These are phyloP conservation scores for Pouteria campechiana DNA, from an alignment of 179 eudicot genomes.

Conservation along the genomic window DNA sequence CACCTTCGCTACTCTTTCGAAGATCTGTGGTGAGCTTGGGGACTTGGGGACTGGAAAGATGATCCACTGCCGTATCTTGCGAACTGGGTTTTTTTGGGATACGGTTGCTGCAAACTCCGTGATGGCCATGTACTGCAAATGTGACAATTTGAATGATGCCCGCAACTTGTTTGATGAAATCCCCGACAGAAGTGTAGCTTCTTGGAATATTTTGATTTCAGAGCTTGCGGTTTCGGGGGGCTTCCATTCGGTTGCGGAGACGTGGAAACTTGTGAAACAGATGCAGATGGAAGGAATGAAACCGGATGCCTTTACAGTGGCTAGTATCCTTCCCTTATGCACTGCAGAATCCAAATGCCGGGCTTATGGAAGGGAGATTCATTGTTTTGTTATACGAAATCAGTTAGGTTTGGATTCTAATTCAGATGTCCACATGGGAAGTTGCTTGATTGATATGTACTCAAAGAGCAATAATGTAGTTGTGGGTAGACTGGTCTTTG, in stretches of 20 bases:
- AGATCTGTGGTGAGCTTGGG: slow-evolving; percentile 9
- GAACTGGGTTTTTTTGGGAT: slow-evolving; percentile 18
- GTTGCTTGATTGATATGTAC: slow-evolving; percentile 39
- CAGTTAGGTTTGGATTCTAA: slow-evolving; percentile 4
- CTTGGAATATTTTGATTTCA: slow-evolving; percentile 29
- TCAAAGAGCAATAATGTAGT: slow-evolving; percentile 14
- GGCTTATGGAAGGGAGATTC: slow-evolving; percentile 25
- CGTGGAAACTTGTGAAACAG: slow-evolving; percentile 11
- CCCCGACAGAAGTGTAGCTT: slow-evolving; percentile 24
- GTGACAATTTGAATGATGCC: slow-evolving; percentile 6
- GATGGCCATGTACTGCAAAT: slow-evolving; percentile 20
- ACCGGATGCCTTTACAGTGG: slow-evolving; percentile 24
- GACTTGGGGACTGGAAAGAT: slow-evolving; percentile 10
- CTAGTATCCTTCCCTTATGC: slow-evolving; percentile 30
- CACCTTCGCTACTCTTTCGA: slow-evolving; percentile 21
- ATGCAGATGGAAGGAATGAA: slow-evolving; percentile 21
- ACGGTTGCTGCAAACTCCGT: slow-evolving; percentile 21
- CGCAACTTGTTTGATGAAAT: slow-evolving; percentile 33
- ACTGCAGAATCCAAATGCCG: not conserved
- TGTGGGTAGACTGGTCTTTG: slow-evolving; percentile 20
- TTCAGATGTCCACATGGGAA: slow-evolving; percentile 22
- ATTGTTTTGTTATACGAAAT: slow-evolving; percentile 20
- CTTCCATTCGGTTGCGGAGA: not conserved
- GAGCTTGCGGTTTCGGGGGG: not conserved
- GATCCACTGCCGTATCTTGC: slow-evolving; percentile 19